Evolutionary conservation across 2,329 filamentous ascomycete genomes (phyloP).

Genomic region (Penicillium capsulatum): DNA sequence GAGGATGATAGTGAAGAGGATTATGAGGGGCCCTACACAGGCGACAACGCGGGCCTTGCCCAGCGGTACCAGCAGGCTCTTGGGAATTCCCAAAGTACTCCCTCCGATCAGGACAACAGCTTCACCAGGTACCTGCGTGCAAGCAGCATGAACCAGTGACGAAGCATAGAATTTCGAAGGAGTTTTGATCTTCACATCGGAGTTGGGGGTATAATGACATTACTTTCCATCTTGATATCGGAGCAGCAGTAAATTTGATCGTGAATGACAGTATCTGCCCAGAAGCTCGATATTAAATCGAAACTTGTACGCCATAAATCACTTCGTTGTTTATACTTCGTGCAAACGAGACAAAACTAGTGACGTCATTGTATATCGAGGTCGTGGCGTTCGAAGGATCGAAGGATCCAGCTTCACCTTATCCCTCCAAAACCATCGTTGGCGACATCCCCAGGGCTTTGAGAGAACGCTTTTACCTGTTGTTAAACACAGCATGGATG

Average conservation of each 20-base stretch:
- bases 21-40: constrained; percentile 56
- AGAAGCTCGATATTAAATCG: no score
- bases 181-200: neutral
- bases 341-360: constrained; percentile 11
- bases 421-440: no score
- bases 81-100: constrained; percentile 46
- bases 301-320: no score
- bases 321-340: no score
- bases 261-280: no score
- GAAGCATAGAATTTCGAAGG: neutral
- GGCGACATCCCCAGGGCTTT: no score
- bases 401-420: no score
- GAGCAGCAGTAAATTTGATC: neutral
- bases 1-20: constrained; percentile 47
- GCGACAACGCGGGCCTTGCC: constrained; percentile 63
- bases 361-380: constrained; percentile 11
- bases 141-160: constrained; percentile 32
- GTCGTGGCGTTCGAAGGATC: no score
- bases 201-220: constrained; percentile 6
- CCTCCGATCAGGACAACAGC: constrained; percentile 48
- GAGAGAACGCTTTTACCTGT: no score
- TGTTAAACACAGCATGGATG: constrained; percentile 11
- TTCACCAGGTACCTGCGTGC: constrained; percentile 49
- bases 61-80: constrained; percentile 74
- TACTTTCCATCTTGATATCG: neutral